Conservation (phyloP, 2,329 filamentous ascomycete species). For the Talaromyces sp. region DNA sequence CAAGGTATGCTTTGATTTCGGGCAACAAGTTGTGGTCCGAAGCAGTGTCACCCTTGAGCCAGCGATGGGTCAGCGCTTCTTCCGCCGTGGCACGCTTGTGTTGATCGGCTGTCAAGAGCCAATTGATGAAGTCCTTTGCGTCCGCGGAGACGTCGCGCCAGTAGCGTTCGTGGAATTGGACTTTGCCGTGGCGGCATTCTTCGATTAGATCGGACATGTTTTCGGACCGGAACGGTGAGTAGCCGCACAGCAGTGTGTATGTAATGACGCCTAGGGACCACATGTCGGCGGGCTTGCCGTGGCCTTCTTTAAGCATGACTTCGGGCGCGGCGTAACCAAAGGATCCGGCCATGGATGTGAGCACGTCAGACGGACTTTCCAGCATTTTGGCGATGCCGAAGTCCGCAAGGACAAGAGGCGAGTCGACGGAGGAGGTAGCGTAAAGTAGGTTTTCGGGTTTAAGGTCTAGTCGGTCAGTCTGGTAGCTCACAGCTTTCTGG, state of each 20-base stretch:
- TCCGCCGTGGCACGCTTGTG: constrained; percentile 73
- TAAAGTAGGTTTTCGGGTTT: constrained; percentile 98
- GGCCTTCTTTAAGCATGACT: constrained; percentile 95
- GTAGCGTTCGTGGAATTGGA: constrained; percentile 96
- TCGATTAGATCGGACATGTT: constrained; percentile 90
- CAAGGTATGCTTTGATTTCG: constrained; percentile 91
- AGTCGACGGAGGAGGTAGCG: constrained; percentile 71
- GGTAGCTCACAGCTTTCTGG: no score
- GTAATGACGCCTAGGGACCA: constrained; percentile 99
- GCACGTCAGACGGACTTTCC: constrained; percentile 81
- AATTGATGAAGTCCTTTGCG: constrained; percentile 89
- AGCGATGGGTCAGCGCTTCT: constrained; percentile 76
- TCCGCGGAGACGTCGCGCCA: constrained; percentile 97
- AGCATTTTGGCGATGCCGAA: constrained; percentile 99
- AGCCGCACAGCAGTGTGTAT: constrained; percentile 95
- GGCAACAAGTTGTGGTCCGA: constrained; percentile 96
- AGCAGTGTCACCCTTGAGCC: constrained; percentile 88
- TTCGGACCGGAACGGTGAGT: constrained; percentile 96
- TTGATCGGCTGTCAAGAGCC: constrained; percentile 74
- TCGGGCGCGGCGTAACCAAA: constrained; percentile 97
- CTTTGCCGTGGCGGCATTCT: constrained; percentile 77
- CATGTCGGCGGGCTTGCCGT: constrained; percentile 98
- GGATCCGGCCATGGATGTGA: constrained; percentile 97
- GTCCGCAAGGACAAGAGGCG: constrained; percentile 87
- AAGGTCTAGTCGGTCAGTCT: constrained; percentile 61